A percentile compares a stretch with the other conserved stretches of the same genome.
These are phyloP conservation scores for Boechera divaricarpa DNA, from an alignment of 345 rosid species.

Conservation along the genomic window DNA sequence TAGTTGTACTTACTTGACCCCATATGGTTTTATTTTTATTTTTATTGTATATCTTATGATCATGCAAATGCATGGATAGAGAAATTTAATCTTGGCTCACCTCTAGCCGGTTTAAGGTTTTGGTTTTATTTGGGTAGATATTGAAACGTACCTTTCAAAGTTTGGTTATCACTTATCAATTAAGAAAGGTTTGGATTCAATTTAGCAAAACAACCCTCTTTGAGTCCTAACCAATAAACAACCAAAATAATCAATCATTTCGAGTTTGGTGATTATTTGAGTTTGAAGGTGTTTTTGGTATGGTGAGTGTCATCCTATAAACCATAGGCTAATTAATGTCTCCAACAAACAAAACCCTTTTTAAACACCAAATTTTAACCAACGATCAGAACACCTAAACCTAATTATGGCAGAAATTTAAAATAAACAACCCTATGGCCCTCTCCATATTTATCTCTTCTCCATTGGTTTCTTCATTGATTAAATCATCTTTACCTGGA, in stretches of 20 bases:
- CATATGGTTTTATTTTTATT: neutral
- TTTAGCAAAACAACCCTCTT: constrained; percentile 1
- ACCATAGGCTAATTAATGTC: constrained; percentile 25
- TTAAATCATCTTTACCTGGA: constrained; percentile 20
- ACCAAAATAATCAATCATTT: constrained; percentile 24
- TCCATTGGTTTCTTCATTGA: constrained; percentile 32
- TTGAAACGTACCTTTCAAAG: neutral
- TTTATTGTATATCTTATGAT: constrained; percentile 1
- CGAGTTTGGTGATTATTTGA: constrained; percentile 25
- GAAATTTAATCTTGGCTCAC: constrained; percentile 13
- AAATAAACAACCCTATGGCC: constrained; percentile 17
- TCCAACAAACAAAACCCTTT: constrained; percentile 25
- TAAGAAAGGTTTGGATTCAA: constrained; percentile 10
- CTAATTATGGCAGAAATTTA: constrained; percentile 31
- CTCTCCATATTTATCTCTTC: constrained; percentile 36
- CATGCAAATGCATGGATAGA: constrained; percentile 35
- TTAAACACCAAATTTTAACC: constrained; percentile 31
- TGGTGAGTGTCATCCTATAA: constrained; percentile 14
- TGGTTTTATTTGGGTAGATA: constrained; percentile 11
- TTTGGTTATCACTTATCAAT: constrained; percentile 4
- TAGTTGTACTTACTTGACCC: constrained; percentile 29
- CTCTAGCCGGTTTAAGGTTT: neutral
- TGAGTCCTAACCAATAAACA: constrained; percentile 16
- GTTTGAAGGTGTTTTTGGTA: neutral
- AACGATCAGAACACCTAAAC: constrained; percentile 31